These are phyloP conservation scores for Solanum lycopersicoides DNA, from an alignment of 257 asterid species.

Conservation along the genomic window DNA sequence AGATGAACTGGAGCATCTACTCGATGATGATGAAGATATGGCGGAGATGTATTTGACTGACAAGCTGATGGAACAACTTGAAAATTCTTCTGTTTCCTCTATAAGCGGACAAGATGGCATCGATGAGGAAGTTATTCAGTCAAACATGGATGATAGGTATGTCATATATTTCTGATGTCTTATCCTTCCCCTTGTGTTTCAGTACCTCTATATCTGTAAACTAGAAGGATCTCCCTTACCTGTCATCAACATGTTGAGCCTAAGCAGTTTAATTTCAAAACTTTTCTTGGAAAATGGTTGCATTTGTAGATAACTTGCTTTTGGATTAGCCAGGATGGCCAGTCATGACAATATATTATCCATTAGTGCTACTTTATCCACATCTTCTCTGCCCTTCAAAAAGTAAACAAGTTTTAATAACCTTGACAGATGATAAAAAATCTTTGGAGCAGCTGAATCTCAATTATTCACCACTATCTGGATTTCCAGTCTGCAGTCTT, in stretches of 20 bases:
- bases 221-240: background rate
- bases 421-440: background rate
- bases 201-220: background rate
- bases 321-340: background rate
- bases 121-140: conserved; percentile 37
- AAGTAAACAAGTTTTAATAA: background rate
- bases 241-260: background rate
- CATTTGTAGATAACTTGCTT: background rate
- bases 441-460: background rate
- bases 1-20: conserved; percentile 93
- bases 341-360: background rate
- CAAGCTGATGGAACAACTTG: conserved; percentile 67
- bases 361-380: background rate
- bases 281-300: background rate
- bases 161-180: conserved; percentile 1
- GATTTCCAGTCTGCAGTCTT: background rate
- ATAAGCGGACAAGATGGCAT: conserved; percentile 42
- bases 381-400: background rate
- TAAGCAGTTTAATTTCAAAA: background rate
- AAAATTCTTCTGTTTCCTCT: conserved; percentile 48
- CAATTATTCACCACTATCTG: background rate
- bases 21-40: conserved; percentile 94
- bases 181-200: background rate
- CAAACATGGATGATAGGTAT: conserved; percentile 50
- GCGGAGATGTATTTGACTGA: conserved; percentile 98